Conservation (phyloP, 495 filamentous ascomycete genomes). For the Penicillium coffeae region DNA sequence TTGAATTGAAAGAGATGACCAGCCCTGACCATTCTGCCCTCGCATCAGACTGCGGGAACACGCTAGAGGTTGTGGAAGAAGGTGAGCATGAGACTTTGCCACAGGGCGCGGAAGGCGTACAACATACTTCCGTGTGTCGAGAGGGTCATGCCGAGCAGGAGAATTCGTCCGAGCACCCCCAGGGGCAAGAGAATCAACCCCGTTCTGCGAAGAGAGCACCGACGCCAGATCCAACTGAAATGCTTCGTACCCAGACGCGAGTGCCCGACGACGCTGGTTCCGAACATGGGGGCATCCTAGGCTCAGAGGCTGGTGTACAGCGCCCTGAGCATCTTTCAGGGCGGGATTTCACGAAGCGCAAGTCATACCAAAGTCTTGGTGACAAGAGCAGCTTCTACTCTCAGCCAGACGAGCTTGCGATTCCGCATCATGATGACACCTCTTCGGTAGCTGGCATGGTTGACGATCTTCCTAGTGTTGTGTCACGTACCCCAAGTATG, state of each 20-base stretch:
- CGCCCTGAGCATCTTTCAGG: slow-evolving; percentile 30
- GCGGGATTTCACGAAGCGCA: slow-evolving; percentile 14
- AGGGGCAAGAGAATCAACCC: slow-evolving; percentile 3
- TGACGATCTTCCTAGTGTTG: slow-evolving; percentile 21
- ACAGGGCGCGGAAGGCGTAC: slow-evolving; percentile 5
- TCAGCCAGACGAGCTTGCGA: slow-evolving; percentile 22
- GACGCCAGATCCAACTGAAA: background rate
- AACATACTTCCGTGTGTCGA: background rate
- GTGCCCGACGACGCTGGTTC: slow-evolving; percentile 28
- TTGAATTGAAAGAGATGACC: slow-evolving; percentile 36
- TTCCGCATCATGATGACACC: slow-evolving; percentile 18
- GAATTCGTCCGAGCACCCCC: background rate
- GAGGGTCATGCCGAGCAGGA: background rate
- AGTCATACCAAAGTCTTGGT: slow-evolving; percentile 15
- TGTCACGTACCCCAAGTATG: slow-evolving; percentile 21
- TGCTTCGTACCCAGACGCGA: slow-evolving; percentile 6
- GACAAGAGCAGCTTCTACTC: slow-evolving; percentile 14
- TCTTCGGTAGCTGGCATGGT: slow-evolving; percentile 25
- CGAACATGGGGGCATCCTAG: slow-evolving; percentile 35
- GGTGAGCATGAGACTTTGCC: slow-evolving; percentile 6
- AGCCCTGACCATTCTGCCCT: slow-evolving; percentile 17
- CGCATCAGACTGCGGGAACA: slow-evolving; percentile 22
- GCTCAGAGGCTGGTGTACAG: slow-evolving; percentile 30
- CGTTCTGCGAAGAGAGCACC: background rate
- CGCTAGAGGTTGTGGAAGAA: slow-evolving; percentile 24